Evolutionary conservation across 1,139 yeast species (phyloP), one percentile per base, ranked within the genome.

Genomic region (Hyphopichia pseudoburtonii): DNA sequence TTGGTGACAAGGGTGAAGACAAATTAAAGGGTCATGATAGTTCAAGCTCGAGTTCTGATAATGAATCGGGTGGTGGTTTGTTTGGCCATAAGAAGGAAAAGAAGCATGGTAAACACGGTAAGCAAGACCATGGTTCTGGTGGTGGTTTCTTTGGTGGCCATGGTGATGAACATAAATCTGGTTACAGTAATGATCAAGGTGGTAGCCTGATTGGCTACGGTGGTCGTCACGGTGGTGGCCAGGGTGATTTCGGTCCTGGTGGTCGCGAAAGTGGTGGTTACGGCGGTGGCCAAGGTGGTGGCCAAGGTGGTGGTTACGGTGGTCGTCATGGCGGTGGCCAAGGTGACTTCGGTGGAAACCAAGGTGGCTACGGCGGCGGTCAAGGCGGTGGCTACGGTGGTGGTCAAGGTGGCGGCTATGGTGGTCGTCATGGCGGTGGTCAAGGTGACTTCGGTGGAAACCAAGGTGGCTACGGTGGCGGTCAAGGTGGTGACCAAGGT

Each of bases 1-100:
- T 72, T 28, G 85, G 81, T 37, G 73, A 76, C 64, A 72, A 78
- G 61, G 49, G 70, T 32, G 81, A 75, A 51, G 69, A 78, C 54
- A 51, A 45, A 28, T 48, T 50, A 35, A 65, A 66, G 47, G 56
- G 23, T 34, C 32, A 17, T 31, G 23, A 21, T 10, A 21, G 21
- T 9, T 16, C 19, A 5, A 27, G 28, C 12, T 10, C 12, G 6
- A 27, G 29, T 16, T 27, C 29, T 9, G 29, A 27, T 9, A 19
- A 27, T 7, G 29, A 27, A 27, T 34, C 38, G 33, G 43, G 43
- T 12, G 42, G 43, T 12, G 42, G 43, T 11, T 36, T 47, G 33
- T 42, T 50, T 16, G 50, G 51, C 14, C 49, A 50, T 11, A 45
- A 26, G 35, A 43, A 38, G 31, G 39, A 31, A 35, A 30, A 32